phyloP scores from a whole-genome alignment of 352 stramenopile genomes.

The Phytophthora capsici region DNA sequence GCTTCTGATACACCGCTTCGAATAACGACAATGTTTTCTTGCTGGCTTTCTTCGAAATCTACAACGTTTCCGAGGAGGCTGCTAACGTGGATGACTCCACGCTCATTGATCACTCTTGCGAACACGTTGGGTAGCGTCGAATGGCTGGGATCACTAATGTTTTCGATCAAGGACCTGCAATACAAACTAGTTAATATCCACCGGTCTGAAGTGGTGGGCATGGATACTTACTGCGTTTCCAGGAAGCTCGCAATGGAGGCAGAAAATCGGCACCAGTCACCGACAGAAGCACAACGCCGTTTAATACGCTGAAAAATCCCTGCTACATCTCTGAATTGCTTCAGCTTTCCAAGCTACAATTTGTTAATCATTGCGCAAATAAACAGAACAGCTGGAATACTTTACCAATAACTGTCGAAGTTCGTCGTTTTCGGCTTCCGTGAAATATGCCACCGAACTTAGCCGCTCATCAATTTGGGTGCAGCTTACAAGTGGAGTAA shows the following conservation, averaged over 20 bases:
- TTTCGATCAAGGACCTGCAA: conserved; percentile 37
- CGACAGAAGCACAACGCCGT: conserved; percentile 61
- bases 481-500: conserved; percentile 65
- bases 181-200: conserved; percentile 3
- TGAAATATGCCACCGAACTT: conserved; percentile 68
- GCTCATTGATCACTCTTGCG: conserved; percentile 39
- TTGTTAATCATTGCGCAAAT: neutral
- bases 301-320: conserved; percentile 73
- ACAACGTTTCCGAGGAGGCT: conserved; percentile 88
- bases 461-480: conserved; percentile 61
- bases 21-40: conserved; percentile 70
- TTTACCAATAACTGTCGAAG: conserved; percentile 65
- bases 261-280: conserved; percentile 72
- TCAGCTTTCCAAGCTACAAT: conserved; percentile 62
- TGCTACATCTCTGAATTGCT: conserved; percentile 66
- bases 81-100: conserved; percentile 58
- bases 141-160: conserved; percentile 16
- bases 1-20: conserved; percentile 73
- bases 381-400: neutral
- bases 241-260: conserved; percentile 70
- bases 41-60: conserved; percentile 79
- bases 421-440: conserved; percentile 54
- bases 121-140: conserved; percentile 45
- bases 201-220: too few relatives aligned
- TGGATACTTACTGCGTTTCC: conserved; percentile 60